These are phyloP conservation scores for Capronia americana DNA, from an alignment of 2,329 filamentous ascomycete species.

Conservation along the genomic window DNA sequence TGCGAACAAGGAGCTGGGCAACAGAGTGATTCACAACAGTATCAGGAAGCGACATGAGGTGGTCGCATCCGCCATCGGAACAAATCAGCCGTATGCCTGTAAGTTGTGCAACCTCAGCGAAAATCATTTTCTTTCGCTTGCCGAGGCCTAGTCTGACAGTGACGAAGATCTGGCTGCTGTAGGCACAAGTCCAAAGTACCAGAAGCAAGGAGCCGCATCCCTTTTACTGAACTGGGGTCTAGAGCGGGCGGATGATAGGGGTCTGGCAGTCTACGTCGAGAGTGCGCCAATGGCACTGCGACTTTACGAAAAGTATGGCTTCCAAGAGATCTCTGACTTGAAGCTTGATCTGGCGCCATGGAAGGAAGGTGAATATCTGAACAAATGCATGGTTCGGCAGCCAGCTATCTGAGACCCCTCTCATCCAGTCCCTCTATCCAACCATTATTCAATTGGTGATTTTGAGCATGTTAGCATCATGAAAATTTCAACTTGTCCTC, in stretches of 20 bases:
- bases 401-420: constrained; percentile 5
- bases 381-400: constrained; percentile 33
- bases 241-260: constrained; percentile 33
- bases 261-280: constrained; percentile 34
- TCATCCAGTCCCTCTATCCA: background rate
- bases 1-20: constrained; percentile 32
- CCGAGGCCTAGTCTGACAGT: background rate
- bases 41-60: constrained; percentile 36
- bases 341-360: constrained; percentile 27
- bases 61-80: constrained; percentile 25
- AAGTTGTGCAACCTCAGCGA: constrained; percentile 7
- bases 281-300: constrained; percentile 20
- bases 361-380: constrained; percentile 29
- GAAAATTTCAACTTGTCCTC: constrained; percentile 8
- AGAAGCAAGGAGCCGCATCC: constrained; percentile 33
- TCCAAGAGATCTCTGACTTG: constrained; percentile 31
- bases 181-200: constrained; percentile 33
- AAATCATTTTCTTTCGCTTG: background rate
- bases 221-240: constrained; percentile 34
- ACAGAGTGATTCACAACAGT: constrained; percentile 31
- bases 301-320: constrained; percentile 32
- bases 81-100: constrained; percentile 31
- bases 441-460: background rate
- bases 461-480: constrained; percentile 1
- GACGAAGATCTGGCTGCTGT: constrained; percentile 27